Conservation (phyloP, 768 basidiomycete species). For the Tylopilus intermedius region DNA sequence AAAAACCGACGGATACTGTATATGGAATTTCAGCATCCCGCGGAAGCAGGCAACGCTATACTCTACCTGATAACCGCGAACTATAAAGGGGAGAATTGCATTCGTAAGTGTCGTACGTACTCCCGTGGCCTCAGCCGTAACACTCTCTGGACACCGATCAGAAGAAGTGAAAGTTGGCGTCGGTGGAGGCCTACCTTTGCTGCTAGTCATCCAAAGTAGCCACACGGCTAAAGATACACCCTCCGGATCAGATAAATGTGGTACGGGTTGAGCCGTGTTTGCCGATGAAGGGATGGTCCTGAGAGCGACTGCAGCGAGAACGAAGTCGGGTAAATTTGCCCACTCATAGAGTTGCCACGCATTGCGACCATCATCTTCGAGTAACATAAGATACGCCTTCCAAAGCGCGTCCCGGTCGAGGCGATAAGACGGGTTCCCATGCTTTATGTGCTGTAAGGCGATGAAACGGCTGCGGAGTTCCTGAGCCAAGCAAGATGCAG, state of each 20-base stretch:
- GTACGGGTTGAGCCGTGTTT: neutral
- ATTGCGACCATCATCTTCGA: slow-evolving; percentile 49
- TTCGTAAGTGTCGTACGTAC: slow-evolving; percentile 27
- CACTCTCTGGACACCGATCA: slow-evolving; percentile 29
- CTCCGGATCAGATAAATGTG: slow-evolving; percentile 31
- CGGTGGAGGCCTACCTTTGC: slow-evolving; percentile 30
- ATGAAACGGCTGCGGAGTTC: slow-evolving; percentile 43
- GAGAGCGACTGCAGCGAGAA: slow-evolving; percentile 13
- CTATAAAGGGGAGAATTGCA: slow-evolving; percentile 37
- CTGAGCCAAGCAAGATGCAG: slow-evolving; percentile 33
- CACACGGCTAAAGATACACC: slow-evolving; percentile 39
- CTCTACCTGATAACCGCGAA: slow-evolving; percentile 39
- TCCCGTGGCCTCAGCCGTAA: slow-evolving; percentile 27
- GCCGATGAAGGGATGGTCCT: slow-evolving; percentile 7
- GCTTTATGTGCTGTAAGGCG: slow-evolving; percentile 40
- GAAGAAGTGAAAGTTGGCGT: slow-evolving; percentile 2
- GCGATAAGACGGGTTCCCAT: slow-evolving; percentile 9
- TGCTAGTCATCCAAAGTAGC: slow-evolving; percentile 45
- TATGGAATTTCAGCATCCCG: slow-evolving; percentile 4
- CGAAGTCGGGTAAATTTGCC: slow-evolving; percentile 34
- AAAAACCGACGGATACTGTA: slow-evolving; percentile 39
- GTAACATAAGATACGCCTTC: slow-evolving; percentile 50
- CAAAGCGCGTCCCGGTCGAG: slow-evolving; percentile 43
- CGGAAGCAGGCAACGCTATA: neutral
- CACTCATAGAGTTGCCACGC: slow-evolving; percentile 39